Percentiles rank a stretch among this genome's conserved stretches.
Conservation (phyloP, 257 asterid species). For the Solanum clarkiae region DNA sequence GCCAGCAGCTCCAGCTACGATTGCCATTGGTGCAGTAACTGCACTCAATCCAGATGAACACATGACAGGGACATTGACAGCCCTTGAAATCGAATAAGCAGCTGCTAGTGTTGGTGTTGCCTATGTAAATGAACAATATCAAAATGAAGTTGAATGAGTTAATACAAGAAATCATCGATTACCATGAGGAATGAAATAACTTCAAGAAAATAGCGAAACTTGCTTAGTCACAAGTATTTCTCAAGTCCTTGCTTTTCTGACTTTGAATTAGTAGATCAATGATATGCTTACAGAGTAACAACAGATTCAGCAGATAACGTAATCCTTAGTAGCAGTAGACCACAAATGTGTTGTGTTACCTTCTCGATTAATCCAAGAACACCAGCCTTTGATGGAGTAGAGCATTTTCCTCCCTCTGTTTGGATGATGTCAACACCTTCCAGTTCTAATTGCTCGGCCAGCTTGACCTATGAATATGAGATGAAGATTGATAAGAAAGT, state of each 20-base stretch:
- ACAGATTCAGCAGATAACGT: not conserved
- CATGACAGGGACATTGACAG: slow-evolving; percentile 71
- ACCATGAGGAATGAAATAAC: not conserved
- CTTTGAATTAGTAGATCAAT: not conserved
- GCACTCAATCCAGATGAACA: slow-evolving; percentile 87
- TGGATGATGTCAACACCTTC: slow-evolving; percentile 86
- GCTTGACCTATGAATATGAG: slow-evolving; percentile 34
- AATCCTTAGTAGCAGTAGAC: not conserved
- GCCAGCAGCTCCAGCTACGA: slow-evolving; percentile 85
- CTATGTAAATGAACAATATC: slow-evolving; percentile 11
- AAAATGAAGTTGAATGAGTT: not conserved
- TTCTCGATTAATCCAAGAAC: slow-evolving; percentile 79
- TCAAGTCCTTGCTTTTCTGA: not conserved
- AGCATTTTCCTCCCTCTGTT: slow-evolving; percentile 82
- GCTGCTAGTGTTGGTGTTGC: slow-evolving; percentile 90
- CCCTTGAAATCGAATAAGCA: slow-evolving; percentile 76
- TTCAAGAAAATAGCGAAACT: not conserved
- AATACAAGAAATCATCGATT: not conserved
- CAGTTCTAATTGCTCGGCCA: slow-evolving; percentile 67
- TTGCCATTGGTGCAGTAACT: slow-evolving; percentile 90
- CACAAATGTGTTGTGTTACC: slow-evolving; percentile 16
- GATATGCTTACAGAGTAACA: not conserved
- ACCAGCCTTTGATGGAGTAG: slow-evolving; percentile 69
- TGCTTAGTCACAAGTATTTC: not conserved
- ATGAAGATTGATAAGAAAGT: not conserved